These are phyloP conservation scores for Colletotrichum nymphaeae DNA, from an alignment of 2,329 filamentous ascomycete species.

Conservation along the genomic window DNA sequence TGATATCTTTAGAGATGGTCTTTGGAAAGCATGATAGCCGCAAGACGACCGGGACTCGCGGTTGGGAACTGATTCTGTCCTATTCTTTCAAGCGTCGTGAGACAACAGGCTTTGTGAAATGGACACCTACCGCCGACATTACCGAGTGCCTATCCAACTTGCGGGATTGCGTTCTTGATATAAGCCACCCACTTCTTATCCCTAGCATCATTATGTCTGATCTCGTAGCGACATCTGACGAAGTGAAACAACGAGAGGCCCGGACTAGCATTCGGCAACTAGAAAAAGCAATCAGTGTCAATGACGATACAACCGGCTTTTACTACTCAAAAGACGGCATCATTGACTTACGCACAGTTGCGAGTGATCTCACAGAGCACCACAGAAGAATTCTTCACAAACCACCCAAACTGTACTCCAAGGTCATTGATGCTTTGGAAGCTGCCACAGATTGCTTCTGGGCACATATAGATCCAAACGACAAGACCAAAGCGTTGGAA, in stretches of 20 bases:
- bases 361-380: not conserved
- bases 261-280: constrained; percentile 72
- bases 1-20: not conserved
- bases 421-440: not conserved
- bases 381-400: not conserved
- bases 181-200: constrained; percentile 66
- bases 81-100: not conserved
- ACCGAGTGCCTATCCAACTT: not conserved
- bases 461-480: not conserved
- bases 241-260: constrained; percentile 69
- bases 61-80: not conserved
- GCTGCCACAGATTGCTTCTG: not conserved
- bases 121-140: not conserved
- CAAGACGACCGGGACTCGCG: not conserved
- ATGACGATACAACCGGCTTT: not conserved
- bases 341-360: not conserved
- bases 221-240: constrained; percentile 65
- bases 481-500: not conserved
- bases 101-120: not conserved
- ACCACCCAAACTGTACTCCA: not conserved
- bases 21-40: not conserved
- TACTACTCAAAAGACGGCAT: not conserved
- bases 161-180: constrained; percentile 33
- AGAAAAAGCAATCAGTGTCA: constrained; percentile 65
- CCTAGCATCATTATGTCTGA: constrained; percentile 68